Conservation (phyloP, 1,139 yeast species). For the Kodamaea sp. region DNA sequence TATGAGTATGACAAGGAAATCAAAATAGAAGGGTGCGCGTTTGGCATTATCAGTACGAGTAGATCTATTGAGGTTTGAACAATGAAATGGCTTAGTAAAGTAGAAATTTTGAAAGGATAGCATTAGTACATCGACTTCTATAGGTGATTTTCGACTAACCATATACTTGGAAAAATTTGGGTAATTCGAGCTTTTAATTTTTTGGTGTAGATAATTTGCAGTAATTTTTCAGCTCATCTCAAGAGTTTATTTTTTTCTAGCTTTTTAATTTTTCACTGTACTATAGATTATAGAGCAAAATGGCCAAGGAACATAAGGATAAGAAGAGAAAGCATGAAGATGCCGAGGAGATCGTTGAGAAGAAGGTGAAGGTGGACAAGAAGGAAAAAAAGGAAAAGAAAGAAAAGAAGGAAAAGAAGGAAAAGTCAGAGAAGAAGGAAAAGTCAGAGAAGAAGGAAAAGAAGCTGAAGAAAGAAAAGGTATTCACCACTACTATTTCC, state of each 20-base stretch:
- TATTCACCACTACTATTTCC: constrained; percentile 10
- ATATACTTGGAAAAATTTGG: neutral
- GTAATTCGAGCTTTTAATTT: neutral
- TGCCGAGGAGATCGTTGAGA: constrained; percentile 23
- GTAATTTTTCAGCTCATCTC: constrained; percentile 7
- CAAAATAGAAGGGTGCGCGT: too few species aligned
- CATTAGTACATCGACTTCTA: too few species aligned
- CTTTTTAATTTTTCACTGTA: neutral
- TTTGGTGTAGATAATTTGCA: neutral
- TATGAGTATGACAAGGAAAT: too few species aligned
- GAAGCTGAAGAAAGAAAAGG: constrained; percentile 15
- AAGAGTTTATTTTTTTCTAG: constrained; percentile 9
- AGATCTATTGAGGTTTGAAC: too few species aligned
- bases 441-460: constrained; percentile 27
- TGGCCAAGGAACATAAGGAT: constrained; percentile 36
- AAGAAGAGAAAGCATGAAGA: constrained; percentile 44
- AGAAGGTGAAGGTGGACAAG: constrained; percentile 30
- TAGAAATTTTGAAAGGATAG: too few species aligned
- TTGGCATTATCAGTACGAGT: too few species aligned
- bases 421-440: constrained; percentile 39
- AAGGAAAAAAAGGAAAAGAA: constrained; percentile 46
- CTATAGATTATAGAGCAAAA: constrained; percentile 10
- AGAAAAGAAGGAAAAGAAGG: constrained; percentile 45
- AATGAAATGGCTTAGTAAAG: too few species aligned
- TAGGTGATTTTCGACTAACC: too few species aligned